phyloP scores from a whole-genome alignment of 768 basidiomycete species.

The Rhizopogon sp. region DNA sequence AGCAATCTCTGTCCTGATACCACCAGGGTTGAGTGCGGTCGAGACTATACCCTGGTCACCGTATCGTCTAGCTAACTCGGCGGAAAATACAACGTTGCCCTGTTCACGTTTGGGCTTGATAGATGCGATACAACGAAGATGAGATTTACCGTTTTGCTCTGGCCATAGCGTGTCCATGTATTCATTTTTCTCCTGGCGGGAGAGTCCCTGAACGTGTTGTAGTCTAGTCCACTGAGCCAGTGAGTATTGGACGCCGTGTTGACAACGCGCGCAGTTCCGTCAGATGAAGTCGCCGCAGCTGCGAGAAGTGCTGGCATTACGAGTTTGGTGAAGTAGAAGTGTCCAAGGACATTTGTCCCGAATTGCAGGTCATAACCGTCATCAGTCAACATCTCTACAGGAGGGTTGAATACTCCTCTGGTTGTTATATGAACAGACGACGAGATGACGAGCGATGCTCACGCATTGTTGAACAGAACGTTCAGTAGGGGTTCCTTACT shows the following conservation, averaged over 20 bases:
- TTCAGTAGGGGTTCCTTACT: constrained; percentile 24
- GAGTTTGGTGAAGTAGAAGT: constrained; percentile 11
- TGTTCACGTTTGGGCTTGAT: constrained; percentile 8
- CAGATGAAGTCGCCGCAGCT: constrained; percentile 25
- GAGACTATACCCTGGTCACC: constrained; percentile 40
- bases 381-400: constrained; percentile 19
- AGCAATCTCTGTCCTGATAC: constrained; percentile 6
- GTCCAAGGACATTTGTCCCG: constrained; percentile 15
- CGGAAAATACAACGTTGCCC: constrained; percentile 42
- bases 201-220: constrained; percentile 24
- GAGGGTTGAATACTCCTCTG: constrained; percentile 27
- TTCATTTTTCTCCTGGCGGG: constrained; percentile 11
- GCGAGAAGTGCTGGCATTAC: constrained; percentile 29
- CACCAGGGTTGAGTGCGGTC: constrained; percentile 37
- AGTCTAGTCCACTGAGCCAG: constrained; percentile 14
- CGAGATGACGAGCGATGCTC: neutral
- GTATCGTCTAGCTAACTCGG: constrained; percentile 39
- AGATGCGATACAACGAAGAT: neutral
- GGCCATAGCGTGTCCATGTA: constrained; percentile 10
- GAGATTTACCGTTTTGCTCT: constrained; percentile 27
- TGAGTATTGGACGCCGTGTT: constrained; percentile 27
- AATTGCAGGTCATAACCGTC: constrained; percentile 23
- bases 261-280: constrained; percentile 30
- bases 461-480: constrained; percentile 29
- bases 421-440: neutral